Conservation (phyloP, 805 yeast species). For the Citeromyces nyonsensis region DNA sequence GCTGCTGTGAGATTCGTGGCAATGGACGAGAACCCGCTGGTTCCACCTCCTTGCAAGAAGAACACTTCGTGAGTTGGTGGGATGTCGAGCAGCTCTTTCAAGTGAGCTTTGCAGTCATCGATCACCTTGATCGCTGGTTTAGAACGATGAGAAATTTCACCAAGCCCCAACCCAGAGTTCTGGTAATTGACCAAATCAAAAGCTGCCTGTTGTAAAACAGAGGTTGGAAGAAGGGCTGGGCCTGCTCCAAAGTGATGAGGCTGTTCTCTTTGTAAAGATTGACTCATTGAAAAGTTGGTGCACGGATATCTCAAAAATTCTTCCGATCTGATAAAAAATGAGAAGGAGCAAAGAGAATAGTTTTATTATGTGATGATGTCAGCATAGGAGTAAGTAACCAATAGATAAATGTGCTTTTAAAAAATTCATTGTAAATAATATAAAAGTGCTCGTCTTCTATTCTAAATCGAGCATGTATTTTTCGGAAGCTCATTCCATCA, state of each 20-base stretch:
- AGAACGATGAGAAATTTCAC: conserved; percentile 94
- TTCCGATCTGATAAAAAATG: too few species aligned
- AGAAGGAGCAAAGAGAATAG: too few species aligned
- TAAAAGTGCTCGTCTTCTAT: too few species aligned
- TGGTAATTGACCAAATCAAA: conserved; percentile 62
- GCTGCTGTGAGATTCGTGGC: conserved; percentile 73
- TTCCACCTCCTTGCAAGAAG: conserved; percentile 96
- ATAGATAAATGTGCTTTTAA: too few species aligned
- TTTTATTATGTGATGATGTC: too few species aligned
- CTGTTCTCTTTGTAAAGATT: conserved; percentile 41
- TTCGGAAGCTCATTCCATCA: too few species aligned
- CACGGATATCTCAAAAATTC: too few species aligned
- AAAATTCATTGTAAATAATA: too few species aligned
- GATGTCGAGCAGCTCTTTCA: conserved; percentile 48
- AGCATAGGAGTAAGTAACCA: too few species aligned
- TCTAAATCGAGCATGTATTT: too few species aligned
- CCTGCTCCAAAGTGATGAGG: conserved; percentile 96
- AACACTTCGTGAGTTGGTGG: conserved; percentile 93
- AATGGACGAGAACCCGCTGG: conserved; percentile 84
- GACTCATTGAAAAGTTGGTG: conserved; percentile 1
- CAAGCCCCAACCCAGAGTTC: conserved; percentile 68
- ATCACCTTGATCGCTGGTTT: conserved; percentile 66
- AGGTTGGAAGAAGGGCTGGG: conserved; percentile 82
- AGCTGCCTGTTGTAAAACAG: conserved; percentile 81
- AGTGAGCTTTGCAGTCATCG: conserved; percentile 55